Percentiles rank a stretch among this genome's conserved stretches.
Conservation (phyloP, 148 eudicot genomes). For the Rhododendron molle region DNA sequence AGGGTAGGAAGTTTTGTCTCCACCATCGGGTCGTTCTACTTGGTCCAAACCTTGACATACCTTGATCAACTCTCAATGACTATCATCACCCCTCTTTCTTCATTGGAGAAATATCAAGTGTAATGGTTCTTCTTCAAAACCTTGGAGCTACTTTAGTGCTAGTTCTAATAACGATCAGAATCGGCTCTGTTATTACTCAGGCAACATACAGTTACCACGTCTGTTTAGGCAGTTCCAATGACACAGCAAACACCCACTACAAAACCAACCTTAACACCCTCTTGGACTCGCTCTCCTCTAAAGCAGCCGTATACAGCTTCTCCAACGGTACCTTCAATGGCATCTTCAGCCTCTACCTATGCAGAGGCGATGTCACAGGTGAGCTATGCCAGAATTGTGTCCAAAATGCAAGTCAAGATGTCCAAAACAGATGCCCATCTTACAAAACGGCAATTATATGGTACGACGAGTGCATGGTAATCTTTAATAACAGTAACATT, state of each 20-base stretch:
- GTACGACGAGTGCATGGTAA: not conserved
- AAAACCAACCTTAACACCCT: not conserved
- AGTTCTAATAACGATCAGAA: not conserved
- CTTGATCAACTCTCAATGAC: not conserved
- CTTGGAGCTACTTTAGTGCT: not conserved
- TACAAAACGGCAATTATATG: not conserved
- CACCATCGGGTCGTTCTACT: not conserved
- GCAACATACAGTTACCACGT: not conserved
- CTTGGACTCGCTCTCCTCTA: not conserved
- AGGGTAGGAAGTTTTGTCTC: not conserved
- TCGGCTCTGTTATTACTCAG: not conserved
- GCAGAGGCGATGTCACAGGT: not conserved
- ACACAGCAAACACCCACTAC: not conserved
- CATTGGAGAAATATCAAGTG: not conserved
- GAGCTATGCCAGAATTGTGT: not conserved
- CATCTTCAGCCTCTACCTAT: constrained; percentile 4
- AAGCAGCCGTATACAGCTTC: not conserved
- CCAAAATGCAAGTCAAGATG: not conserved
- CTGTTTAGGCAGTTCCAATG: constrained; percentile 3
- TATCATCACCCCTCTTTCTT: not conserved
- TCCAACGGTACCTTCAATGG: not conserved
- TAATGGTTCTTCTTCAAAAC: constrained; percentile 3
- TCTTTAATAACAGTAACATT: not conserved
- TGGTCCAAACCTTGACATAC: not conserved
- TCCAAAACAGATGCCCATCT: not conserved